These are phyloP conservation scores for Halocafeteria seosinensis DNA, from an alignment of 108 stramenopile species.

Conservation along the genomic window DNA sequence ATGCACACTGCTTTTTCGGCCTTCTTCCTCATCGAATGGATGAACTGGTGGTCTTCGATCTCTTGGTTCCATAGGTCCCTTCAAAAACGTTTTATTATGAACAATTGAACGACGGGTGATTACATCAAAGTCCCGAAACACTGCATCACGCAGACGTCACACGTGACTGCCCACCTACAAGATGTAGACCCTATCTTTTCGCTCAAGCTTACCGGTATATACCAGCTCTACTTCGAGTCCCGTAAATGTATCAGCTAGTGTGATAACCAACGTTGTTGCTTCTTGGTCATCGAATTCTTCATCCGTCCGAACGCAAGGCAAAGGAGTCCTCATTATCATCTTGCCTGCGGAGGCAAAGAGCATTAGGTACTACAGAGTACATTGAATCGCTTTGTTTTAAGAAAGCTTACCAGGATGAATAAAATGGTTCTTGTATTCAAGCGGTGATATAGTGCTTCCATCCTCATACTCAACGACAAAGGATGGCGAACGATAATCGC, in stretches of 20 bases:
- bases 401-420: not conserved
- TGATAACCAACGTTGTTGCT: slow-evolving; percentile 1
- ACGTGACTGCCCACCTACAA: not conserved
- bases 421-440: not conserved
- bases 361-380: not conserved
- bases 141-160: too few relatives aligned
- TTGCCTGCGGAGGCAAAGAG: not conserved
- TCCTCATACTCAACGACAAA: slow-evolving; percentile 3
- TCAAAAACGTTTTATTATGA: too few relatives aligned
- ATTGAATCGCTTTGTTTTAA: not conserved
- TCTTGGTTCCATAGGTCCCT: too few relatives aligned
- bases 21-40: too few relatives aligned
- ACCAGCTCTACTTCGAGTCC: slow-evolving; percentile 6
- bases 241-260: not conserved
- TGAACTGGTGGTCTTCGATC: too few relatives aligned
- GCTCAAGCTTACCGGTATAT: not conserved
- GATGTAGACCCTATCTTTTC: not conserved
- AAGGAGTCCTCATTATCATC: not conserved
- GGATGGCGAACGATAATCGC: slow-evolving; percentile 11
- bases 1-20: too few relatives aligned
- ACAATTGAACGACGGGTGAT: too few relatives aligned
- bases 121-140: too few relatives aligned
- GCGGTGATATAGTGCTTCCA: slow-evolving; percentile 3
- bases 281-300: not conserved
- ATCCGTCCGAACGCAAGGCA: not conserved